Percentiles rank a stretch among this genome's conserved stretches.
phyloP scores from a whole-genome alignment of 2,329 filamentous ascomycete genomes.

The Arthrinium puccinioides region DNA sequence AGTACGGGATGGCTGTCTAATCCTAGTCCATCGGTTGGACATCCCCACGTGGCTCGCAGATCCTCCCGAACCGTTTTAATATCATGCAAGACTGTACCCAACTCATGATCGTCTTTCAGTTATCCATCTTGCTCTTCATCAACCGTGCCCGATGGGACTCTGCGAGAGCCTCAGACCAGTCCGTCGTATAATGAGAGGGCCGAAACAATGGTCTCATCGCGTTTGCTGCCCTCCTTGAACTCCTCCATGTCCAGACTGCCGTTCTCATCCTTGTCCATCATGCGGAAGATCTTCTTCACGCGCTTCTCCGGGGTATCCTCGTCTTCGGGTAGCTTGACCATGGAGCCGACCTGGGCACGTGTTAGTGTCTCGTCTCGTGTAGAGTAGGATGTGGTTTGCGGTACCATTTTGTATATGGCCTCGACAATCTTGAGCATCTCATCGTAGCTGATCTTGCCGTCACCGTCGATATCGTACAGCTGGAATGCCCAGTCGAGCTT shows the following conservation, averaged over 20 bases:
- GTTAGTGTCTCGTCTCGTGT: conserved; percentile 2
- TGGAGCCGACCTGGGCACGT: conserved; percentile 73
- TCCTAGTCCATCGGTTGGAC: too few species aligned
- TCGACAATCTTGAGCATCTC: conserved; percentile 99
- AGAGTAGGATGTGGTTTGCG: conserved; percentile 8
- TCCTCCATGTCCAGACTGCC: conserved; percentile 94
- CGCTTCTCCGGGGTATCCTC: conserved; percentile 99
- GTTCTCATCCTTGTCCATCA: conserved; percentile 99
- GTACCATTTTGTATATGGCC: conserved; percentile 99
- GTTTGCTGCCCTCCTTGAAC: conserved; percentile 98
- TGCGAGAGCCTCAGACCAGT: conserved; percentile 54
- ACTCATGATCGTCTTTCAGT: not conserved
- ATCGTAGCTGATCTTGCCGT: conserved; percentile 97
- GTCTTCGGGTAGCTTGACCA: conserved; percentile 98
- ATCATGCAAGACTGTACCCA: not conserved
- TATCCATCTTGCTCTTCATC: not conserved
- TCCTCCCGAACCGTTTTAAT: not conserved
- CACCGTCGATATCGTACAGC: conserved; percentile 97
- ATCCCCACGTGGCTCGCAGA: too few species aligned
- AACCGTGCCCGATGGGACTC: not conserved
- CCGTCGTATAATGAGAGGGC: conserved; percentile 95
- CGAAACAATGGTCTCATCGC: conserved; percentile 97
- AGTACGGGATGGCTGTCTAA: too few species aligned
- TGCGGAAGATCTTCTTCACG: conserved; percentile 95
- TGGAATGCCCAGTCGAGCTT: conserved; percentile 99